Percentiles rank a stretch among this genome's conserved stretches.
phyloP scores from a whole-genome alignment of 2,329 filamentous ascomycete genomes.

The Dendryphion nanum region DNA sequence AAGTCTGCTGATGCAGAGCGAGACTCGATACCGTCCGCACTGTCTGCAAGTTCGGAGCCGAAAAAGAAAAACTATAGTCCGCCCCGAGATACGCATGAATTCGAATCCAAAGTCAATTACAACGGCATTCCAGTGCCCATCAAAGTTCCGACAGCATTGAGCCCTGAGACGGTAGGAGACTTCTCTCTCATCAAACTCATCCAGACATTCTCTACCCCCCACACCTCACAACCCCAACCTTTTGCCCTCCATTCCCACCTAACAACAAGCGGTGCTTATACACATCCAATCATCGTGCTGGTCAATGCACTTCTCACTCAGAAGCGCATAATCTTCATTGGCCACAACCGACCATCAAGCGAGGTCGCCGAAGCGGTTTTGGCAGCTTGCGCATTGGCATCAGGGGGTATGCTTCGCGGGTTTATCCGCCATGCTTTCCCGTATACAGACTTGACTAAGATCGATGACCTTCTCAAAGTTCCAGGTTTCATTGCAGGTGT shows the following conservation, averaged over 20 bases:
- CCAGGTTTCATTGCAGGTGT: conserved; percentile 97
- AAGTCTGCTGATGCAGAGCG: conserved; percentile 61
- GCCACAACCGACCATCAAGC: conserved; percentile 90
- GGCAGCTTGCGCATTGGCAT: conserved; percentile 91
- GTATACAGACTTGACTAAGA: conserved; percentile 96
- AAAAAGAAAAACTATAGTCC: conserved; percentile 67
- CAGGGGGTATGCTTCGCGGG: conserved; percentile 85
- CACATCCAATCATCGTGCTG: conserved; percentile 92
- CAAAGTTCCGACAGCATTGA: conserved; percentile 90
- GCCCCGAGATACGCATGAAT: conserved; percentile 94
- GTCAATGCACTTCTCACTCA: conserved; percentile 94
- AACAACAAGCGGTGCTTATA: conserved; percentile 84
- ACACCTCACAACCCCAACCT: conserved; percentile 77
- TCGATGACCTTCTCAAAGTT: conserved; percentile 92
- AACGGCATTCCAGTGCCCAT: conserved; percentile 96
- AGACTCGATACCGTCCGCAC: conserved; percentile 25
- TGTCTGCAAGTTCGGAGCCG: conserved; percentile 40
- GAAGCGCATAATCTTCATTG: conserved; percentile 93
- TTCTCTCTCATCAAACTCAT: conserved; percentile 98
- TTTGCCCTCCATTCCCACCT: conserved; percentile 88
- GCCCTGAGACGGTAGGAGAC: conserved; percentile 94
- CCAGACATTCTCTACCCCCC: conserved; percentile 83
- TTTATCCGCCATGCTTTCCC: conserved; percentile 97
- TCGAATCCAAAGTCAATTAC: conserved; percentile 92
- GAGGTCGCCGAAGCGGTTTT: conserved; percentile 98